Evolutionary conservation across 2,329 filamentous ascomycete species (phyloP).

Genomic region (Metarhizium robertsii): DNA sequence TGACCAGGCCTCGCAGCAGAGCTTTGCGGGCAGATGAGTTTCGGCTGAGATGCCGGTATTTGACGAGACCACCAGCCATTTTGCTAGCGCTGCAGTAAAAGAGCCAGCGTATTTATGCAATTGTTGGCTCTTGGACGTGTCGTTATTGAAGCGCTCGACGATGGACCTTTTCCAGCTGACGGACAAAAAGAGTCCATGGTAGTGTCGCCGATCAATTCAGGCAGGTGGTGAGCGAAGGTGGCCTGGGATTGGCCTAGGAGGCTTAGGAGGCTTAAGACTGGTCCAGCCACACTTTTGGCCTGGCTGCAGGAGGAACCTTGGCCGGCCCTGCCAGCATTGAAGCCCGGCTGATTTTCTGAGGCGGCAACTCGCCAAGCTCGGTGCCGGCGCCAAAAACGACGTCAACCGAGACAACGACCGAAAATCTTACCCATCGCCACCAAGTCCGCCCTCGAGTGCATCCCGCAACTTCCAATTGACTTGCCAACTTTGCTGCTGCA

Average conservation of each 20-base stretch:
- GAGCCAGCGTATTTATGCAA: background rate
- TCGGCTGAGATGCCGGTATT: constrained; percentile 83
- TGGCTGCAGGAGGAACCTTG: background rate
- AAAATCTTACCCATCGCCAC: background rate
- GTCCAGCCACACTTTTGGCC: constrained; percentile 20
- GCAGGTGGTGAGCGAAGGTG: constrained; percentile 4
- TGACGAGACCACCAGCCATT: constrained; percentile 82
- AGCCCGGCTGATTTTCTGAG: no score
- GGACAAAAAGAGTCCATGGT: background rate
- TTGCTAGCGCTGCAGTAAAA: constrained; percentile 9
- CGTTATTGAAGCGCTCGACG: background rate
- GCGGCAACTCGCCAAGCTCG: background rate
- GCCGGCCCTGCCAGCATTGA: no score
- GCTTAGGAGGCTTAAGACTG: no score
- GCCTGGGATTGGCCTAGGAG: background rate
- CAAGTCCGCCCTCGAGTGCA: background rate
- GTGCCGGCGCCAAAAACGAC: constrained; percentile 8
- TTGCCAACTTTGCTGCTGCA: constrained; percentile 7
- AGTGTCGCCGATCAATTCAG: background rate
- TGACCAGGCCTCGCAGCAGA: constrained; percentile 90
- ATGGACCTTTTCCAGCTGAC: background rate
- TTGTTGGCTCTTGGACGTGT: background rate
- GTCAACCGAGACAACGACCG: constrained; percentile 5
- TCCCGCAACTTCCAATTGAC: constrained; percentile 1
- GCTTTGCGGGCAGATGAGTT: constrained; percentile 82